Conservation (phyloP, 139 green algal genomes). For the Chlamydomonas sphaeroides region DNA sequence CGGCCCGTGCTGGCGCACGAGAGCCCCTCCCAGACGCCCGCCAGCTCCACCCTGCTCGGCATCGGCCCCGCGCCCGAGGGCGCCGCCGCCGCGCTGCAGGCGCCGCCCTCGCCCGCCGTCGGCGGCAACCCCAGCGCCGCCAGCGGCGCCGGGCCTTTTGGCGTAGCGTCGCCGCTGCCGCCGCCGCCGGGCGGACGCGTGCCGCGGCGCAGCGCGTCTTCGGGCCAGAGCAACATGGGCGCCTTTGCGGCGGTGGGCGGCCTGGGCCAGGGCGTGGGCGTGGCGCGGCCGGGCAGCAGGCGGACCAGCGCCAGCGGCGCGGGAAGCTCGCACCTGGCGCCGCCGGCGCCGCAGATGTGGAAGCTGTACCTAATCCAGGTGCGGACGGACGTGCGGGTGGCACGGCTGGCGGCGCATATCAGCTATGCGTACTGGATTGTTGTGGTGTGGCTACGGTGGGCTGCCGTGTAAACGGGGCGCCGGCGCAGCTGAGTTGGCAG, state of each 20-base stretch:
- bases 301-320: not conserved
- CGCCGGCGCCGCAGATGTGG: not conserved
- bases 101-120: not conserved
- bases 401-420: too few relatives aligned
- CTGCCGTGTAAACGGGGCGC: too few relatives aligned
- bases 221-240: not conserved
- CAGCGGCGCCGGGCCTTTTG: not conserved
- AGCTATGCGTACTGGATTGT: too few relatives aligned
- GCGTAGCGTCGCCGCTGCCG: not conserved
- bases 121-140: too few relatives aligned
- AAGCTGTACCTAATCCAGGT: slow-evolving; percentile 38
- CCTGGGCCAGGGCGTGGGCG: too few relatives aligned
- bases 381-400: too few relatives aligned
- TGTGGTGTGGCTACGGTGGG: too few relatives aligned
- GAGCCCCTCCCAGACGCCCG: not conserved
- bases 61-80: slow-evolving; percentile 4
- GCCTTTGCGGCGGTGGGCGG: not conserved
- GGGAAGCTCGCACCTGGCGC: not conserved
- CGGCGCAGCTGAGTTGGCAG: too few relatives aligned
- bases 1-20: not conserved
- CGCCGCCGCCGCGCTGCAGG: not conserved
- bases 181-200: not conserved
- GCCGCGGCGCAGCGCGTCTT: not conserved
- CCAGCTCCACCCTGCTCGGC: slow-evolving; percentile 26
- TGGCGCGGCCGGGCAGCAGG: not conserved